Base-by-base conservation (phyloP, 1,139 yeast genomes). In the Yamadazyma trypodendri region DNA sequence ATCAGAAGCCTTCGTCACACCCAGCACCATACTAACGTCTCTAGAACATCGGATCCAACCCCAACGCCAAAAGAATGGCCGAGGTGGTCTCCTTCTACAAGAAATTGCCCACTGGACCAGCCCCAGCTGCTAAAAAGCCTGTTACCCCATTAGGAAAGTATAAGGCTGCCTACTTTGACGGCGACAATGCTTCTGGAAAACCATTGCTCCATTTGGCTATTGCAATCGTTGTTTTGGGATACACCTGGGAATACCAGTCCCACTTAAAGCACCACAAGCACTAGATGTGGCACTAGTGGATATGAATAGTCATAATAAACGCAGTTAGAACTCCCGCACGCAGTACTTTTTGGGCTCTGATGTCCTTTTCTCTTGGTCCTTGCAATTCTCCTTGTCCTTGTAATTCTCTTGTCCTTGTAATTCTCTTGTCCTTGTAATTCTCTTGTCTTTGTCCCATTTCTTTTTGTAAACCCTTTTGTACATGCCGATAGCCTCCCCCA, bases 1-100 rank as follows among this genome's bases (percentile, higher is more conserved):
- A 20, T 20, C 22, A 20, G 22, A 20, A 20, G n/a, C n/a, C n/a
- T n/a, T n/a, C n/a, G n/a, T n/a, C n/a, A n/a, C n/a, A n/a, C n/a
- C n/a, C n/a, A n/a, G n/a, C n/a, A n/a, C n/a, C 21, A 18, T 67
- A 71, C 76, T 72, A 69, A 72, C 77, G 23, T 9, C 13, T 38
- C 23, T 64, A 84, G 86, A 89, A 88, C 84, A 75, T 92, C 56
- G 96, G 96, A 43, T 78, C 95, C 51, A 87, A 89, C 71, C 96
- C 97, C 58, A 85, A 90, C 59, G 97, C 97, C 55, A 88, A 88
- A 79, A 88, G 96, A 75, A 88, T 92, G 85, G 84, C 87, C 54
- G 87, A 87, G 64, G 96, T 92, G 56, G 97, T 92, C 55, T 77
- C 87, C 50, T 89, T 92, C 79, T 92, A 92, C 84, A 86, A 90